phyloP scores from a whole-genome alignment of 805 yeast species.

The Saturnispora quitensis region DNA sequence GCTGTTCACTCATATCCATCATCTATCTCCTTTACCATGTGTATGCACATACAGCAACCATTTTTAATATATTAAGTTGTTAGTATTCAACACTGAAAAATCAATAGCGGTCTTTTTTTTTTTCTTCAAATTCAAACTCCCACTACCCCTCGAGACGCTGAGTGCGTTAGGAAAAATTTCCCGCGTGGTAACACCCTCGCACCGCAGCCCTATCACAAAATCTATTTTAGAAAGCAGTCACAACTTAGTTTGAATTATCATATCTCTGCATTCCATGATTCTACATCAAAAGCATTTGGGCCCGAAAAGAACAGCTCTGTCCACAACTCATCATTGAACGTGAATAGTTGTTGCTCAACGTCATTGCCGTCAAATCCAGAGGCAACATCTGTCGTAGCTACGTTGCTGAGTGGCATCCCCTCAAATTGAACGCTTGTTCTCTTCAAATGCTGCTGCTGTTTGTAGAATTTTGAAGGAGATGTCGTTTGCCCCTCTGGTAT shows the following conservation, averaged over 20 bases:
- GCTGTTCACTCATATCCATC: background rate
- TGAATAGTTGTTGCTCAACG: slow-evolving; percentile 33
- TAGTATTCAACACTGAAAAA: background rate
- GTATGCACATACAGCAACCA: slow-evolving; percentile 25
- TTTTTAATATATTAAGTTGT: slow-evolving; percentile 14
- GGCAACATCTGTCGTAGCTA: slow-evolving; percentile 3
- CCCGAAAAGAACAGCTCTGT: slow-evolving; percentile 37
- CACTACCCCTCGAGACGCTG: background rate
- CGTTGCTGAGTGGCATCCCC: background rate
- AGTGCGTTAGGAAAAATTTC: background rate
- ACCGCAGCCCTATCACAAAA: slow-evolving; percentile 2
- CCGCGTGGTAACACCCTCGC: slow-evolving; percentile 9
- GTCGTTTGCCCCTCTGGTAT: background rate
- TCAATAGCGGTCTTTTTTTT: background rate
- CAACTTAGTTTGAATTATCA: background rate
- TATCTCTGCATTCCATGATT: background rate
- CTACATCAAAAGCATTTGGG: slow-evolving; percentile 2
- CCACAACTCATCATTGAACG: slow-evolving; percentile 67
- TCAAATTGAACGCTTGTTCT: background rate
- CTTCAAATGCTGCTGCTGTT: background rate
- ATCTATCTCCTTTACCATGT: background rate
- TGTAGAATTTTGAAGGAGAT: background rate
- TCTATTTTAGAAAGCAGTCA: slow-evolving; percentile 14
- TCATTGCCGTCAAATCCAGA: background rate
- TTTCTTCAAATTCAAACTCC: background rate